Evolutionary conservation across 306 rosid genomes (phyloP), one percentile per base, ranked within the genome.

Genomic region (Datisca glomerata): DNA sequence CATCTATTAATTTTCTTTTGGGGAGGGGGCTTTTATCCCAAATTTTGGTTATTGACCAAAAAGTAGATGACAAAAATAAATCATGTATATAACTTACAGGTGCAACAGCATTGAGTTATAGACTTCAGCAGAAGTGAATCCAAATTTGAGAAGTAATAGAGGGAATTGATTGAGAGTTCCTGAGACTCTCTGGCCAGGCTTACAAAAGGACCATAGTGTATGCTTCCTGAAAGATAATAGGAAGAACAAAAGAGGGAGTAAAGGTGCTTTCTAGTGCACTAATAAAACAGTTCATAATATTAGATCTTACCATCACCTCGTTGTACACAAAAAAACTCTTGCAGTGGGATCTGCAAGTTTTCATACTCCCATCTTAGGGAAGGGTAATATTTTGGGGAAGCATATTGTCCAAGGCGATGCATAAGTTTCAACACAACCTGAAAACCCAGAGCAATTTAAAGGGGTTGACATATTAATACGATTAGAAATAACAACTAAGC

Each of bases 141-240:
- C 81, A 84, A 55, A 63, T 70, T 52, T 50, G 91, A 70, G 51
- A 80, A 64, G 66, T 78, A 84, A 61, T 56, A 64, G 49, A 84
- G 68, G 56, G 75, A 74, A 65, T 79, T 74, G n/a, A 89, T 60
- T 43, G 81, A 63, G 55, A 84, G 75, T 59, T 80, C 91, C 61
- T 89, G 95, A 48, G 59, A 69, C 50, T 80, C 81, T 56, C 51
- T 72, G 47, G 93, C 77, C 68, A 89, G 91, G 61, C 60, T 63
- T 60, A 69, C 55, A 55, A 89, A 89, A 37, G 95, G 95, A 53
- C 95, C 91, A 41, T 56, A 75, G 43, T 41, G 25, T 40, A 56
- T 46, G 32, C 52, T 53, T 56, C 74, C 97, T 80, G 80, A 68
- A 72, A 69, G 49, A 65, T 15, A 33, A 59, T 50, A 27, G 63